These are phyloP conservation scores for Pestalotiopsis sp. DNA, from an alignment of 2,329 filamentous ascomycete genomes.

Conservation along the genomic window DNA sequence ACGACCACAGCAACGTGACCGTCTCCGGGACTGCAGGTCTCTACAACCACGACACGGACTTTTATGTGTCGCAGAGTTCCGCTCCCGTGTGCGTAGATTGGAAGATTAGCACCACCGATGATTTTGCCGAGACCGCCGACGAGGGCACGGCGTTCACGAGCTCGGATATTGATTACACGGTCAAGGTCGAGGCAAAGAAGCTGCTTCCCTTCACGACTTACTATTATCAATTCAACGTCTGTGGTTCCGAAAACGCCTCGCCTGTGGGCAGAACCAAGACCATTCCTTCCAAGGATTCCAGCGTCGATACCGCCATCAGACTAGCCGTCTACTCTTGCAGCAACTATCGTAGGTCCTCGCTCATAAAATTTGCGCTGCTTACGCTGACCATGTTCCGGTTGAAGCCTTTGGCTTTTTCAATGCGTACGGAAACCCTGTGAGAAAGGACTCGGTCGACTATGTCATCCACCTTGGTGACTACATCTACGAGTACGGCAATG, in stretches of 20 bases:
- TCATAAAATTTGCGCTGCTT: not conserved
- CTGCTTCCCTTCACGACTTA: conserved; percentile 67
- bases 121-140: conserved; percentile 46
- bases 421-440: conserved; percentile 58
- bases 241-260: conserved; percentile 62
- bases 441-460: conserved; percentile 63
- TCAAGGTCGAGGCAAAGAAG: conserved; percentile 70
- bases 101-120: conserved; percentile 55
- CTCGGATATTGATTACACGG: conserved; percentile 74
- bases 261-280: conserved; percentile 72
- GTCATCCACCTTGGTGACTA: conserved; percentile 63
- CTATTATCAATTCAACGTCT: conserved; percentile 71
- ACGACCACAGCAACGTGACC: conserved; percentile 46
- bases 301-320: conserved; percentile 56
- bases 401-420: conserved; percentile 61
- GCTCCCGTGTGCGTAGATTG: conserved; percentile 70
- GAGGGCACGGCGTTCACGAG: conserved; percentile 67
- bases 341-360: conserved; percentile 58
- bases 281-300: conserved; percentile 58
- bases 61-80: conserved; percentile 50
- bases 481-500: conserved; percentile 40
- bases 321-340: conserved; percentile 73
- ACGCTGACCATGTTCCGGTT: not conserved
- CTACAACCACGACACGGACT: conserved; percentile 45
- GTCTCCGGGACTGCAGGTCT: conserved; percentile 41